Evolutionary conservation across 768 basidiomycete genomes (phyloP).

Genomic region (Collybia nuda): DNA sequence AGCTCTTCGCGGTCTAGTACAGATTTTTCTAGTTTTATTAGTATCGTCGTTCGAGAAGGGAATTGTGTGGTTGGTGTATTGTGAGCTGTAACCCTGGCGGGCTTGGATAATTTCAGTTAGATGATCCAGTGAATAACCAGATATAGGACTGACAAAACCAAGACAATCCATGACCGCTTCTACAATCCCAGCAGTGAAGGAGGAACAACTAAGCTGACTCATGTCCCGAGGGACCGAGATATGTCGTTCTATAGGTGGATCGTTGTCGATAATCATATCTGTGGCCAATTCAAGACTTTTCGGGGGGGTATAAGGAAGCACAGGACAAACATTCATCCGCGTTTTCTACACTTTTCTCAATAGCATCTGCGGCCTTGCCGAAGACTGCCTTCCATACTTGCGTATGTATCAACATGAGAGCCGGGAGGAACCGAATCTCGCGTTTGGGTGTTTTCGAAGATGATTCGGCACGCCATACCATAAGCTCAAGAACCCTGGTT

Average conservation of each 20-base stretch:
- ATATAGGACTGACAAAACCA: constrained; percentile 73
- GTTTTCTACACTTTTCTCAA: constrained; percentile 95
- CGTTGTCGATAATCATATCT: constrained; percentile 99
- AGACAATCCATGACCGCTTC: constrained; percentile 95
- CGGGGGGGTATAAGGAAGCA: not conserved
- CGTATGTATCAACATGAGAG: constrained; percentile 91
- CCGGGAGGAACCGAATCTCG: constrained; percentile 87
- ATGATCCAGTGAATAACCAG: not conserved
- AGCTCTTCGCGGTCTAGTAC: constrained; percentile 93
- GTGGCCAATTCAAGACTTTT: constrained; percentile 7
- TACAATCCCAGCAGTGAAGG: constrained; percentile 94
- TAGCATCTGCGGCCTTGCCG: constrained; percentile 89
- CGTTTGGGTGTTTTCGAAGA: constrained; percentile 88
- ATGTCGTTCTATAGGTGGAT: constrained; percentile 86
- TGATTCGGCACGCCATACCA: constrained; percentile 77
- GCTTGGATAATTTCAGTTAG: constrained; percentile 46
- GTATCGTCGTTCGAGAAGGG: constrained; percentile 89
- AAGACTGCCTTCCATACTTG: constrained; percentile 96
- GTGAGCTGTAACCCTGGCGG: constrained; percentile 95
- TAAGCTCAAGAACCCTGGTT: constrained; percentile 80
- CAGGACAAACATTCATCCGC: constrained; percentile 83
- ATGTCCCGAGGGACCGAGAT: constrained; percentile 95
- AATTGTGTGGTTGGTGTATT: constrained; percentile 80
- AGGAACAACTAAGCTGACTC: constrained; percentile 94
- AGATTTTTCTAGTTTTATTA: constrained; percentile 93